A percentile compares a stretch with the other conserved stretches of the same genome.
Evolutionary conservation across 345 rosid genomes (phyloP).

Genomic region (Pugionium cornutum): DNA sequence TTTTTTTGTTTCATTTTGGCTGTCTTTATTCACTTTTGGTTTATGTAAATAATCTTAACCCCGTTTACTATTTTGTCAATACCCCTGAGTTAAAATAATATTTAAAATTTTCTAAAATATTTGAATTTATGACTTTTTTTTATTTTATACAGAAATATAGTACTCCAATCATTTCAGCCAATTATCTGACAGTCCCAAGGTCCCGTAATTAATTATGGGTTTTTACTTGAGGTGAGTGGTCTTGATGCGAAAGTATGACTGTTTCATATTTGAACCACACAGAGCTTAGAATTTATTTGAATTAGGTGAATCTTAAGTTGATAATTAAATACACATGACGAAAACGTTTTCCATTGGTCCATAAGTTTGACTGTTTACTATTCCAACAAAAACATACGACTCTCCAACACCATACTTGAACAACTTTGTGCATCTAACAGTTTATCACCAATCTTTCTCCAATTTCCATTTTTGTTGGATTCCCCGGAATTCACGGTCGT

Average conservation of each 20-base stretch:
- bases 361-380: constrained; percentile 30
- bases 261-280: neutral
- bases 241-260: constrained; percentile 5
- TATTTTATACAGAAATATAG: too few species aligned
- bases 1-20: too few species aligned
- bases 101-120: too few species aligned
- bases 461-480: constrained; percentile 17
- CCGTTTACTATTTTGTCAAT: too few species aligned
- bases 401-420: constrained; percentile 13
- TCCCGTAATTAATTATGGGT: neutral
- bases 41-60: too few species aligned
- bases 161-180: too few species aligned
- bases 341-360: constrained; percentile 11
- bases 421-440: constrained; percentile 30
- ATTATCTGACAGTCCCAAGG: neutral
- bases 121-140: too few species aligned
- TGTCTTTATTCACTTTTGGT: too few species aligned
- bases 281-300: neutral
- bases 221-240: constrained; percentile 7
- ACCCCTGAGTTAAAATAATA: too few species aligned
- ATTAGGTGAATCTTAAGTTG: constrained; percentile 12
- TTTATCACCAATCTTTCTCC: constrained; percentile 16
- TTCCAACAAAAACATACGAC: constrained; percentile 28
- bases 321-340: neutral
- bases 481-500: constrained; percentile 14